Conservation (phyloP, 1,284 basidiomycete species). For the Ustilago trichophora region DNA sequence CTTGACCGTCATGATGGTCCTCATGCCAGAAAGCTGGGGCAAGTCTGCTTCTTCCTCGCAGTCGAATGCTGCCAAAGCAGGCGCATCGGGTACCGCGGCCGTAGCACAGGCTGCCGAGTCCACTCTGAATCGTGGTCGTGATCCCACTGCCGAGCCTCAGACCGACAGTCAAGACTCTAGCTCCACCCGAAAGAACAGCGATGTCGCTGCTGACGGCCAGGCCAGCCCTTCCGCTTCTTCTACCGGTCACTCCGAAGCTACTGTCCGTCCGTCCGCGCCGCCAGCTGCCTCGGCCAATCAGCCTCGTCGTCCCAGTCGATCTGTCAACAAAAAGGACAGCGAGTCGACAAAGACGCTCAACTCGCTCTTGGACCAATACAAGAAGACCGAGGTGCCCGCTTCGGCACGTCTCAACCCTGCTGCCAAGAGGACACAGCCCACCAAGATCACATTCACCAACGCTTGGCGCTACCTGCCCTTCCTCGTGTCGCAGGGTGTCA, state of each 20-base stretch:
- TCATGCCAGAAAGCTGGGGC: conserved; percentile 46
- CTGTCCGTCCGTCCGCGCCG: conserved; percentile 28
- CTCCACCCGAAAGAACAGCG: background rate
- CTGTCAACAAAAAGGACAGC: conserved; percentile 26
- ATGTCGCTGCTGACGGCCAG: conserved; percentile 16
- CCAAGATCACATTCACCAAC: conserved; percentile 55
- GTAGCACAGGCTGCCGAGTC: conserved; percentile 50
- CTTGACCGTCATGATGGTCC: conserved; percentile 54
- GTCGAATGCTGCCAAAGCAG: conserved; percentile 4
- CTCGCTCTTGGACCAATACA: conserved; percentile 60
- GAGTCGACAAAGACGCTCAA: conserved; percentile 55
- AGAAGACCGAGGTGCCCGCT: conserved; percentile 50
- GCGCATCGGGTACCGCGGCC: conserved; percentile 35
- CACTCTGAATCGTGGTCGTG: conserved; percentile 38
- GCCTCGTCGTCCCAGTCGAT: conserved; percentile 26
- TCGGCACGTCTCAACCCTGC: conserved; percentile 59
- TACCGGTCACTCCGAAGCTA: conserved; percentile 41
- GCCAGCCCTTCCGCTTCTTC: conserved; percentile 38
- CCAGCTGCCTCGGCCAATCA: conserved; percentile 28
- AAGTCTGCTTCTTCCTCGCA: conserved; percentile 4
- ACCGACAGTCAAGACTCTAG: conserved; percentile 6
- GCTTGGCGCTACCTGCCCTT: conserved; percentile 64
- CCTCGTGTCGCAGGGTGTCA: conserved; percentile 60
- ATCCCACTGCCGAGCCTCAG: conserved; percentile 12
- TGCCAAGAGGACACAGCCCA: conserved; percentile 39